Evolutionary conservation across 148 eudicot species (phyloP), one percentile per base, ranked within the genome.

Genomic region (Selenicereus undatus): DNA sequence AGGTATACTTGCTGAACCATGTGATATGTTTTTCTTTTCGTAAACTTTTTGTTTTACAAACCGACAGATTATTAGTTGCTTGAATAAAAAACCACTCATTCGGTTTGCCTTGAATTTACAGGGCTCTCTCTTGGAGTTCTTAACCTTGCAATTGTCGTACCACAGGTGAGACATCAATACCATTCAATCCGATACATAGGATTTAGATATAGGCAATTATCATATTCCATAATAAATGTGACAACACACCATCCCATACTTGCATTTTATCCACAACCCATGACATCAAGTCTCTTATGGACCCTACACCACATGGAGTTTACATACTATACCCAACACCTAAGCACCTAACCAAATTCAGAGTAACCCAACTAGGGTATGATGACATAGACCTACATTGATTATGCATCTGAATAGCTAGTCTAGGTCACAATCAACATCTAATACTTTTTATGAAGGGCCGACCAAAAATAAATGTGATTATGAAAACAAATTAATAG

Each of bases 41-140:
- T 52, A 10, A n/a, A 14, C 2, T 21, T 7, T 58, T 11, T 8
- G 5, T 70, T 48, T 72, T 30, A 11, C 36, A 43, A 27, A 45
- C 69, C 16, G 17, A 64, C 13, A 26, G 9, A 64, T 9, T n/a
- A 8, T 64, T 8, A 64, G 17, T 8, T 74, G 22, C 8, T 65
- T 4, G 1, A 73, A 60, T 70, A 21, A 48, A 48, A 48, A 9
- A n/a, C 39, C 8, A 18, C 71, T 81, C 0, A 65, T 3, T 64
- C 0, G 50, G 12, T 65, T 17, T 54, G 39, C 13, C 4, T 24
- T 70, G 3, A 48, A 50, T 68, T 48, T 76, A 9, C 71, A 90
- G 92, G 95, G 72, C 89, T 91, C 4, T 86, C 94, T 20, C 83
- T 91, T 5, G 95, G 95, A 77, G 91, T 91, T 42, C 89, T 91